Percentiles rank a stretch among this genome's conserved stretches.
These are phyloP conservation scores for Phlegmacium glaucopus DNA, from an alignment of 768 basidiomycete species.

Conservation along the genomic window DNA sequence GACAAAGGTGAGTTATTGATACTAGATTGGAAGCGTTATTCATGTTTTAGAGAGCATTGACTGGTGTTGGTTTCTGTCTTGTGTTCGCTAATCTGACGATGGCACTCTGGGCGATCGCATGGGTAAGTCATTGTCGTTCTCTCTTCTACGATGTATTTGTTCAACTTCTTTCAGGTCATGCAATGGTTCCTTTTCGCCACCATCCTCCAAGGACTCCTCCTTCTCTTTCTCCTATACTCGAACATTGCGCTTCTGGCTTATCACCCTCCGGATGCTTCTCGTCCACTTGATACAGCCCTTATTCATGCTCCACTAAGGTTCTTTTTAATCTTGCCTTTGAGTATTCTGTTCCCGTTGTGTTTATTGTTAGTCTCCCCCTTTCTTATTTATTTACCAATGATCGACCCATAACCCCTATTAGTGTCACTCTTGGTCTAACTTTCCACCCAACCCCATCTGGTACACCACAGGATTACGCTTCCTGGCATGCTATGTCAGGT, in stretches of 20 bases:
- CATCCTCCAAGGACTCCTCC: conserved; percentile 65
- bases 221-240: conserved; percentile 72
- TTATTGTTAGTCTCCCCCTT: conserved; percentile 47
- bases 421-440: conserved; percentile 66
- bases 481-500: conserved; percentile 66
- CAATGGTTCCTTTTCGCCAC: conserved; percentile 77
- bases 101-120: conserved; percentile 77
- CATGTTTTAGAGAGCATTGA: conserved; percentile 49
- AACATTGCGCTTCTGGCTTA: conserved; percentile 77
- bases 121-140: conserved; percentile 44
- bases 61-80: conserved; percentile 76
- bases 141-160: background rate
- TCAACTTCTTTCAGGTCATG: conserved; percentile 44
- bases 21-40: background rate
- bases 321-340: conserved; percentile 52
- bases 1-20: conserved; percentile 59
- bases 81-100: conserved; percentile 78
- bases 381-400: background rate
- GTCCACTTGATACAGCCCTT: conserved; percentile 75
- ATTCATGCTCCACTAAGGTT: conserved; percentile 87
- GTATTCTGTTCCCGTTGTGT: conserved; percentile 53
- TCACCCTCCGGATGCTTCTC: conserved; percentile 51
- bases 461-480: conserved; percentile 51
- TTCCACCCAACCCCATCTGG: conserved; percentile 44
- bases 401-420: conserved; percentile 21